Percentiles rank a stretch among this genome's conserved stretches.
These are phyloP conservation scores for Petunia axillaris DNA, from an alignment of 257 asterid species.

Conservation along the genomic window DNA sequence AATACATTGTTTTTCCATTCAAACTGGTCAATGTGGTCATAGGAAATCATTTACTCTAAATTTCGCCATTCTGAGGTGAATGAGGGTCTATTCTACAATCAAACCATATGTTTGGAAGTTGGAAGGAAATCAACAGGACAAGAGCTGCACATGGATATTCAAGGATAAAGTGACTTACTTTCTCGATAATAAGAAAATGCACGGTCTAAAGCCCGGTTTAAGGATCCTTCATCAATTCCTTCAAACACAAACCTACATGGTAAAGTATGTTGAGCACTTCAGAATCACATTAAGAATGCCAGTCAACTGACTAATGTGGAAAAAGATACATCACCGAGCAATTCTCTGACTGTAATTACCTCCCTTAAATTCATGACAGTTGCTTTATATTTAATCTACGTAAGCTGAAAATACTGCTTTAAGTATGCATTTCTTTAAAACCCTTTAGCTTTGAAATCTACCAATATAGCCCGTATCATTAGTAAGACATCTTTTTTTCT, in stretches of 20 bases:
- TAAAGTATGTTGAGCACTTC: background rate
- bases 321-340: background rate
- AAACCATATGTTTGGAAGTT: background rate
- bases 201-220: conserved; percentile 64
- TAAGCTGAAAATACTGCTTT: background rate
- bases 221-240: conserved; percentile 80
- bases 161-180: conserved; percentile 48
- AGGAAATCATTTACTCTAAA: too few relatives aligned
- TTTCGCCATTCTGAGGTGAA: background rate
- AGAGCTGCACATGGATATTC: background rate
- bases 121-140: conserved; percentile 5
- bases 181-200: conserved; percentile 63
- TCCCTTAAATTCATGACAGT: background rate
- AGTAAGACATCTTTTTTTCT: background rate
- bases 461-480: background rate
- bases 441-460: background rate
- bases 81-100: background rate
- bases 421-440: background rate
- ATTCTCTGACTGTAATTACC: background rate
- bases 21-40: too few relatives aligned
- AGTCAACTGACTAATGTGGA: background rate
- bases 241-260: conserved; percentile 73
- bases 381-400: background rate
- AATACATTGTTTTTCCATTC: too few relatives aligned
- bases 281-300: background rate